These are phyloP conservation scores for Auricularia sp. DNA, from an alignment of 768 basidiomycete genomes.

Conservation along the genomic window DNA sequence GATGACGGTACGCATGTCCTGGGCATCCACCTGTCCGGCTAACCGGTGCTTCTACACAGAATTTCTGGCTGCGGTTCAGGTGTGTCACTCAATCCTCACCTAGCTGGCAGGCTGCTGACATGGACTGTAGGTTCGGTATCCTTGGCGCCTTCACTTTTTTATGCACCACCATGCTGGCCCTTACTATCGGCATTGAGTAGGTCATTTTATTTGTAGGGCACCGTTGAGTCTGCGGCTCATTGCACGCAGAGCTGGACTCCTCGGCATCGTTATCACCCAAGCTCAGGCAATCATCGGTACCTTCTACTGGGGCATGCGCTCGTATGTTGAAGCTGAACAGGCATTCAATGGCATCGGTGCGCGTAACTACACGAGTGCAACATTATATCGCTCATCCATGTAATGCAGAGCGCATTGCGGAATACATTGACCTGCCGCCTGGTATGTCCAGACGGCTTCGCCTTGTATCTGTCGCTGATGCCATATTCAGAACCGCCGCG, in stretches of 20 bases:
- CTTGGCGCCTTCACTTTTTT: constrained; percentile 25
- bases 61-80: constrained; percentile 6
- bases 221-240: neutral
- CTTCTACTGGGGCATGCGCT: neutral
- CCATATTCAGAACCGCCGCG: constrained; percentile 60
- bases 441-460: neutral
- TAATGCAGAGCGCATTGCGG: constrained; percentile 60
- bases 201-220: neutral
- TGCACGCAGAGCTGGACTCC: constrained; percentile 14
- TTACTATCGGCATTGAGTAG: constrained; percentile 9
- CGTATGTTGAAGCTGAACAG: neutral
- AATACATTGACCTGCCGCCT: constrained; percentile 53
- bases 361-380: neutral
- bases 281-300: constrained; percentile 4
- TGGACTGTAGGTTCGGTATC: neutral
- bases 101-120: neutral
- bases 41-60: neutral
- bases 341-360: constrained; percentile 1
- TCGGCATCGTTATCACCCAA: constrained; percentile 21
- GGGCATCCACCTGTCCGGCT: no score
- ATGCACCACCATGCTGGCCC: constrained; percentile 23
- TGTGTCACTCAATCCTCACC: constrained; percentile 18
- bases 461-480: no score
- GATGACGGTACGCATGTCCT: neutral
- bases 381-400: neutral